These are phyloP conservation scores for Boletus speciosus DNA, from an alignment of 768 basidiomycete genomes.

Conservation along the genomic window DNA sequence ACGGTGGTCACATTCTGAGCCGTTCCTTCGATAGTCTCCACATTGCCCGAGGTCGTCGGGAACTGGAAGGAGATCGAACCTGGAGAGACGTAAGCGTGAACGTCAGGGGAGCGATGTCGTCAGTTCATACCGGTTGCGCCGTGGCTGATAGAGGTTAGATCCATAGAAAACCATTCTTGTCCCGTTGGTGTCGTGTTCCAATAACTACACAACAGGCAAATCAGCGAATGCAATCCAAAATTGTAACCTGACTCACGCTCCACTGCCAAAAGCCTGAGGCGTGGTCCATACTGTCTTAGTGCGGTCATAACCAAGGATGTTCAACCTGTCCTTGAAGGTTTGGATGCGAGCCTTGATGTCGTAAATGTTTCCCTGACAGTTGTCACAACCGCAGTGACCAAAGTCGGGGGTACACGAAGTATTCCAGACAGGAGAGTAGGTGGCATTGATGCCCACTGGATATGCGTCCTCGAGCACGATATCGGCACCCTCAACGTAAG, in stretches of 20 bases:
- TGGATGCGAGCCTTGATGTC: slow-evolving; percentile 69
- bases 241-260: slow-evolving; percentile 21
- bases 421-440: slow-evolving; percentile 55
- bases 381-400: slow-evolving; percentile 73
- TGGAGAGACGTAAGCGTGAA: not conserved
- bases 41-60: slow-evolving; percentile 20
- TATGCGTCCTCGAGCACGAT: slow-evolving; percentile 53
- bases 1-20: slow-evolving; percentile 3
- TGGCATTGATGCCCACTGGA: slow-evolving; percentile 53
- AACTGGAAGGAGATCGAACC: slow-evolving; percentile 30
- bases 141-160: slow-evolving; percentile 24
- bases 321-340: slow-evolving; percentile 55
- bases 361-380: slow-evolving; percentile 59
- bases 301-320: slow-evolving; percentile 60
- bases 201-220: slow-evolving; percentile 13
- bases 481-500: slow-evolving; percentile 61
- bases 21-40: slow-evolving; percentile 24
- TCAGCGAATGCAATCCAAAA: not conserved
- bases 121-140: slow-evolving; percentile 21
- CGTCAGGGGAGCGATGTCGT: not conserved
- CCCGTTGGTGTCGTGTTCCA: slow-evolving; percentile 31
- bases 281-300: slow-evolving; percentile 73
- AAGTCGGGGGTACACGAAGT: slow-evolving; percentile 61
- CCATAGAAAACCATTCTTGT: slow-evolving; percentile 25
- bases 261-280: slow-evolving; percentile 71